phyloP scores from a whole-genome alignment of 78 protist species.

The Dictyostelium purpureum region DNA sequence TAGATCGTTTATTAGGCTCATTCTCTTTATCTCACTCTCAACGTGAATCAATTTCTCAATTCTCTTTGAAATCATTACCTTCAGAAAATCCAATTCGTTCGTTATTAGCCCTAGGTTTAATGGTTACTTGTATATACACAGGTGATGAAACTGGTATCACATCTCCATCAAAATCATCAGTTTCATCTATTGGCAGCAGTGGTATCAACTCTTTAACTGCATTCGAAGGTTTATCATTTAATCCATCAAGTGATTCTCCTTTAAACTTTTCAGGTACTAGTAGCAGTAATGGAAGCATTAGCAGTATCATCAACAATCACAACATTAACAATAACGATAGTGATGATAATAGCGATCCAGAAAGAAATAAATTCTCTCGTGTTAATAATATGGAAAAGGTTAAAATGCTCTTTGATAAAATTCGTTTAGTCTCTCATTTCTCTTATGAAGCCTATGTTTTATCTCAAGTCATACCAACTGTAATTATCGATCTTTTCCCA shows the following conservation, averaged over 20 bases:
- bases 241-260: conserved; percentile 7
- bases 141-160: conserved; percentile 70
- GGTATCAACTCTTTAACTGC: conserved; percentile 21
- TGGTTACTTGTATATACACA: conserved; percentile 71
- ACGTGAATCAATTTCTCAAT: conserved; percentile 63
- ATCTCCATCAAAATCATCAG: conserved; percentile 26
- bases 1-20: conserved; percentile 51
- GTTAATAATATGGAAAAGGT: conserved; percentile 74
- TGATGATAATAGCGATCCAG: background rate
- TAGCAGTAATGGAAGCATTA: conserved; percentile 7
- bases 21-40: conserved; percentile 49
- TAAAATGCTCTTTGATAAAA: conserved; percentile 69
- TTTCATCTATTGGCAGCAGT: background rate
- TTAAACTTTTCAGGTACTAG: background rate
- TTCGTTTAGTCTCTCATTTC: conserved; percentile 49
- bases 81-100: conserved; percentile 73
- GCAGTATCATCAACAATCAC: background rate
- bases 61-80: conserved; percentile 67
- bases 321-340: background rate
- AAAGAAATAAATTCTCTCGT: conserved; percentile 17
- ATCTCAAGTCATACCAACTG: conserved; percentile 46
- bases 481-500: conserved; percentile 59
- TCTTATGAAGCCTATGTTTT: conserved; percentile 42
- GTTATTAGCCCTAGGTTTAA: conserved; percentile 34
- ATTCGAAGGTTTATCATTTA: conserved; percentile 14